Percentiles rank a stretch among this genome's conserved stretches.
Evolutionary conservation across 169 alveolate species (phyloP).

Genomic region (Fabrea salina): DNA sequence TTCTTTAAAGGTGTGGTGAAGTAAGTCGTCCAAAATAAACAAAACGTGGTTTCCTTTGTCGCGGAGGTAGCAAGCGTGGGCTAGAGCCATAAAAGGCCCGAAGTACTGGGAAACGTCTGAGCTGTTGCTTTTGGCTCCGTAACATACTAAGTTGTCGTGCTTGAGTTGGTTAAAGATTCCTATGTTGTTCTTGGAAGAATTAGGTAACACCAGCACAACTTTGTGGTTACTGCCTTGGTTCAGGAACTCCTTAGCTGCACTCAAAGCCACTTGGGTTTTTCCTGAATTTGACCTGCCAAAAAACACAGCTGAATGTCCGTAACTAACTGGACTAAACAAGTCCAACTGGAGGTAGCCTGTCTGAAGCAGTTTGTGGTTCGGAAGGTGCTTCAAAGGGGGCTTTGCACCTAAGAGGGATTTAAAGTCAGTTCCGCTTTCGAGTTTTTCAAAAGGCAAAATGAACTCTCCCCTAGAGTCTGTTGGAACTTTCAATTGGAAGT

Average conservation of each 20-base stretch:
- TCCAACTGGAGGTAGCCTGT: slow-evolving; percentile 9
- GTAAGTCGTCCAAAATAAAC: neutral
- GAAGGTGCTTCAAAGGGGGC: slow-evolving; percentile 15
- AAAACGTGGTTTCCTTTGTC: slow-evolving; percentile 23
- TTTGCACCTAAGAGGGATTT: neutral
- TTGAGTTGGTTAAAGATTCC: neutral
- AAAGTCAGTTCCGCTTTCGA: neutral
- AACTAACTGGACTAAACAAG: neutral
- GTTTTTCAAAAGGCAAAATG: neutral
- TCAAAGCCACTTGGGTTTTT: neutral
- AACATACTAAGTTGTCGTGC: neutral
- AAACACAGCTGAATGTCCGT: slow-evolving; percentile 2
- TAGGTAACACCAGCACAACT: slow-evolving; percentile 19
- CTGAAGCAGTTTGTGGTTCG: neutral
- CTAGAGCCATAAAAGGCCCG: slow-evolving; percentile 8
- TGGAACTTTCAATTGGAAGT: neutral
- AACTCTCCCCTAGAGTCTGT: neutral
- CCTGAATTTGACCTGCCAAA: neutral
- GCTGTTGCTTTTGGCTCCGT: neutral
- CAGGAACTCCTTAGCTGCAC: slow-evolving; percentile 1
- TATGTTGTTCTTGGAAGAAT: neutral
- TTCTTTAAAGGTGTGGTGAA: slow-evolving; percentile 20
- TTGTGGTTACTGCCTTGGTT: neutral
- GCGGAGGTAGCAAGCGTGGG: slow-evolving; percentile 6
- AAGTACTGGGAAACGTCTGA: slow-evolving; percentile 25